Percentiles rank a stretch among this genome's conserved stretches.
Conservation (phyloP, 2,329 filamentous ascomycete genomes). For the Dothideomycetidae sp. region DNA sequence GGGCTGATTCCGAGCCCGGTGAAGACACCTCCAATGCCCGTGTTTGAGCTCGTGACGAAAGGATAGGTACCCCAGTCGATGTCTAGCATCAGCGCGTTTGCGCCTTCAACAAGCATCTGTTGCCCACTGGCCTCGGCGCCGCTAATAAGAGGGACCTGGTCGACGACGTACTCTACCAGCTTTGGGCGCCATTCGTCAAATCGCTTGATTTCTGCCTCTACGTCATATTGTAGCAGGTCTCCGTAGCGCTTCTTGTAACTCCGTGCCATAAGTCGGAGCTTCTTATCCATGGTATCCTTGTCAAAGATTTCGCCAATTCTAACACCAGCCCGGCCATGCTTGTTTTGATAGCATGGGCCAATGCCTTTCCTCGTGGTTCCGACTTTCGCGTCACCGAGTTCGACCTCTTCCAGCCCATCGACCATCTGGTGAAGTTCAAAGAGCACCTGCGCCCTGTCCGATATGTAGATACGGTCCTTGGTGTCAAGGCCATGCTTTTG, state of each 20-base stretch:
- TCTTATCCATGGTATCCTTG: conserved; percentile 49
- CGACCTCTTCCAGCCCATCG: conserved; percentile 49
- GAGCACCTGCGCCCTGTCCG: conserved; percentile 48
- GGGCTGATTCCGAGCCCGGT: conserved; percentile 49
- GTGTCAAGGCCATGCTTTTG: conserved; percentile 47
- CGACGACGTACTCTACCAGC: conserved; percentile 48
- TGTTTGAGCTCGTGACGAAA: conserved; percentile 46
- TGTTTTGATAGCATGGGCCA: conserved; percentile 47
- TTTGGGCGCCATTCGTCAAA: conserved; percentile 46
- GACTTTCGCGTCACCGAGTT: conserved; percentile 36
- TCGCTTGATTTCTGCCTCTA: conserved; percentile 52
- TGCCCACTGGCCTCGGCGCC: conserved; percentile 44
- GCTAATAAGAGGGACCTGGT: conserved; percentile 51
- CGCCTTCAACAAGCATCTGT: conserved; percentile 54
- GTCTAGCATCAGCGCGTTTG: conserved; percentile 54
- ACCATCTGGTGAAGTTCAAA: conserved; percentile 52
- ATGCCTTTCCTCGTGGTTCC: conserved; percentile 36
- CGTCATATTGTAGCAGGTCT: conserved; percentile 50
- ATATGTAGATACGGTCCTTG: conserved; percentile 47
- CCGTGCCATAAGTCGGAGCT: conserved; percentile 45
- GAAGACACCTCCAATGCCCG: conserved; percentile 46
- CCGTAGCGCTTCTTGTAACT: conserved; percentile 58
- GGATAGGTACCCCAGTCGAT: conserved; percentile 50
- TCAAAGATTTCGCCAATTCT: conserved; percentile 54
- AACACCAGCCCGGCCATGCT: conserved; percentile 52